Evolutionary conservation across 2,329 filamentous ascomycete species (phyloP), one percentile per base, ranked within the genome.

Genomic region (Magnaporthiopsis poae): DNA sequence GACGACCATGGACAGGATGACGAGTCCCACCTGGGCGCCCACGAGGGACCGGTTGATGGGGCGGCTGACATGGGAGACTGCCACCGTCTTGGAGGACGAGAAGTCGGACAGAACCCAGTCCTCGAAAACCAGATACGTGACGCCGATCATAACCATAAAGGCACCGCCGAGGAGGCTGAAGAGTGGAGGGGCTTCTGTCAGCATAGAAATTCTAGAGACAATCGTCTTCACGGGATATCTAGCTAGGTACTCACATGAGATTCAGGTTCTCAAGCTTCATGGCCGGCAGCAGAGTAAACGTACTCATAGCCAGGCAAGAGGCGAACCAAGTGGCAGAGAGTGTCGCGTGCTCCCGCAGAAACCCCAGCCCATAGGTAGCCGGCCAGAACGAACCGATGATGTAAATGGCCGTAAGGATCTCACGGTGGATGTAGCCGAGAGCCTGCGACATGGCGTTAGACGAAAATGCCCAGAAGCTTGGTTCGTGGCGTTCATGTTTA

Each of bases 381-480:
- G 95, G 95, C 90, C 93, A 99, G 61, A 90, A 81, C 0, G 88
- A 85, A 3, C 86, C 92, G 3, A 93, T 70, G 33, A 93, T 72
- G 73, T 93, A 99, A 66, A 94, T 86, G 0, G 86, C 79, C 0
- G 94, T 96, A 71, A 96, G 89, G 31, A 98, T 87, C 73, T 96
- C 90, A 60, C 95, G 88, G 71, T 94, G 85, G 67, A 96, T 96
- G 75, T 99, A 99, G 64, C 92, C 93, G 78, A 96, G 82, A 29
- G 95, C 92, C 91, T 95, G 66, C 3, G 33, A 9, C n/a, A 39
- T 3, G 21, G 18, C 9, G 5, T 29, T 15, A 70, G 67, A 46
- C 18, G 15, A 18, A 39, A 11, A 13, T 12, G 35, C 12, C 12
- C 3, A 64, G 62, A 7, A 35, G 5, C 11, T 36, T 3, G 35